Evolutionary conservation across 768 basidiomycete genomes (phyloP), one percentile per base, ranked within the genome.

Genomic region (Lentinula sp.): DNA sequence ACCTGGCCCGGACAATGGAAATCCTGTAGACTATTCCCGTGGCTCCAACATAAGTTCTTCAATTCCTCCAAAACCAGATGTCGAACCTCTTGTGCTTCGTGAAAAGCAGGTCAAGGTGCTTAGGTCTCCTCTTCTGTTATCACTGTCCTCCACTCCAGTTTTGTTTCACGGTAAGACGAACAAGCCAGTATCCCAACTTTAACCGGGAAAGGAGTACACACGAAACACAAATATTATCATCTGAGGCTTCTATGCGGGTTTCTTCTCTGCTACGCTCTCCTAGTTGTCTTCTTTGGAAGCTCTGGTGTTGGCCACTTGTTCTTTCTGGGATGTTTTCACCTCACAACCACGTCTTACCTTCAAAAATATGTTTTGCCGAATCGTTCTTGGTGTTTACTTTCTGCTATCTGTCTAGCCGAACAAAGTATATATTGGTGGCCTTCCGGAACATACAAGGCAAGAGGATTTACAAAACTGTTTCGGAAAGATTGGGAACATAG

Each of bases 371-470:
- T 80, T 77, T 81, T 76, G 77, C 73, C 72, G 72, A 81, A 62
- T 33, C 42, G 69, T 49, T 59, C 81, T 78, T 76, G 77, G 83
- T 85, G 85, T 85, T 87, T 78, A 86, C 81, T 73, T 80, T 85
- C 77, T 83, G 80, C 56, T 54, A 33, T 60, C 81, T 79, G 78
- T 80, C 78, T 83, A 93, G 91, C 88, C 91, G 78, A 93, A 92
- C 78, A 95, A 95, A 78, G 87, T 95, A 73, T 95, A 95, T 73
- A 85, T 95, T 70, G 92, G 92, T 71, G 91, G 91, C 65, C 82
- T 94, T 62, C 93, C 92, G 64, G 90, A 92, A 76, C 82, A 91
- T 66, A 93, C 91, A 52, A 87, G 88, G 64, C 83, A 87, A 75
- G 90, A 91, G 76, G 92, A 95, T 69, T 75, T 94, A 32, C 87